Percentiles rank a stretch among this genome's conserved stretches.
phyloP scores from a whole-genome alignment of 768 basidiomycete genomes.

The Russula ochroleuca region DNA sequence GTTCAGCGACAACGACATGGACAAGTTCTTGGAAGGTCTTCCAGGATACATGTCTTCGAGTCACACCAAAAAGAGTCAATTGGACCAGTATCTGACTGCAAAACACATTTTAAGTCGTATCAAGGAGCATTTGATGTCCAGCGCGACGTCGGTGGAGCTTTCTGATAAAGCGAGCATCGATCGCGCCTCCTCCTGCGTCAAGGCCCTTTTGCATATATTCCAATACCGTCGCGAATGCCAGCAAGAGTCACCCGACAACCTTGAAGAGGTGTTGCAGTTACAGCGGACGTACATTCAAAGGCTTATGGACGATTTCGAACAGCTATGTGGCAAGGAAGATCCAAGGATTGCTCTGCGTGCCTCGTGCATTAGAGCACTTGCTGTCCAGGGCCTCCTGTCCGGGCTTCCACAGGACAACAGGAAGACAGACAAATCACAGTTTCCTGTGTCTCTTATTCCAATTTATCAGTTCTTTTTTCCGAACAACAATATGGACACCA shows the following conservation, averaged over 20 bases:
- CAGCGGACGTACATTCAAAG: neutral
- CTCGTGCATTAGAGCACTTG: constrained; percentile 4
- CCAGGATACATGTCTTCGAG: constrained; percentile 14
- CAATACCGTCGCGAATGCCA: neutral
- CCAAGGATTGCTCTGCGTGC: constrained; percentile 6
- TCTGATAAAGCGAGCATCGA: constrained; percentile 1
- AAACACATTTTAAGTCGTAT: constrained; percentile 2
- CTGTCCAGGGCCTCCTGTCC: constrained; percentile 4
- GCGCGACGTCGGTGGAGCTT: constrained; percentile 11
- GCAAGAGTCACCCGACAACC: neutral
- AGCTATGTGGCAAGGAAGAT: neutral
- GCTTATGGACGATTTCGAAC: neutral
- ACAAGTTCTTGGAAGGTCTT: constrained; percentile 16
- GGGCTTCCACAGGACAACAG: no score
- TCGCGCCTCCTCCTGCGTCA: constrained; percentile 5
- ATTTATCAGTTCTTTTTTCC: neutral
- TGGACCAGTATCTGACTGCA: neutral
- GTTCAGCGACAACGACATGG: constrained; percentile 16
- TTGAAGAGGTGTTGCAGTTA: neutral
- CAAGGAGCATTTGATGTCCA: constrained; percentile 15
- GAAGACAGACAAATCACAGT: neutral
- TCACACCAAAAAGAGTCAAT: neutral
- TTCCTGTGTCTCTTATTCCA: neutral
- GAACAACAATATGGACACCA: neutral
- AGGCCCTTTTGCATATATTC: constrained; percentile 15